Base-by-base conservation (phyloP, 2,329 filamentous ascomycete genomes). In the Alternaria novae-zelandiae region DNA sequence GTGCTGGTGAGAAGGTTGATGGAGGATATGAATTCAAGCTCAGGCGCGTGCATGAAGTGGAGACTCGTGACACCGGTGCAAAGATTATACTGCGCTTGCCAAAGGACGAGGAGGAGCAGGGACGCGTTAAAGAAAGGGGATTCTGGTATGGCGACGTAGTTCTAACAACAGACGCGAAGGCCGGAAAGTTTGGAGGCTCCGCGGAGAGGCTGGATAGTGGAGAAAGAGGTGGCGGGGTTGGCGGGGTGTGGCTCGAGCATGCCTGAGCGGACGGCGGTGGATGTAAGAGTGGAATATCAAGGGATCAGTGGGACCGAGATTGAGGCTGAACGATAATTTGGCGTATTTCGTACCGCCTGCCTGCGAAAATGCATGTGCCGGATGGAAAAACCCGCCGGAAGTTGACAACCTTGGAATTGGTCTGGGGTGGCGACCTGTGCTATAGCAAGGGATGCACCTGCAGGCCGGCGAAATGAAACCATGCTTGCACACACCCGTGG, bases 131-230 rank as follows among this genome's bases (percentile, higher is more conserved):
- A 15, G 54, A 68, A 20, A 59, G 21, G 17, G 66, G 66, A 3
- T 77, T 70, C 49, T 75, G 70, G 71, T 77, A 69, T 63, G 73
- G 75, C 0, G 69, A 74, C 59, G 67, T 76, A 3, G 69, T 74
- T n/a, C 55, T 77, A 12, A 61, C 44, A 44, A 70, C 66, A 3
- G 58, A 54, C 15, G 69, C 69, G 2, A 46, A 26, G 1, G 28
- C 57, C 12, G 66, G 59, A 57, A 28, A 62, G 67, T 15, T 43
- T 73, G 15, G 71, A 77, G 54, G 54, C 13, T 36, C 20, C 10
- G n/a, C 28, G 67, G 62, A 63, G 21, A 64, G 70, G 17, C 45
- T 76, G 10, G 74, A 77, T 59, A 32, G 20, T 2, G 63, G 30
- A 3, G 61, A 63, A 7, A 65, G 49, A 2, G 61, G 63, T 5